Base-by-base conservation (phyloP, 768 basidiomycete species). In the Holtermanniella nyarrowii region DNA sequence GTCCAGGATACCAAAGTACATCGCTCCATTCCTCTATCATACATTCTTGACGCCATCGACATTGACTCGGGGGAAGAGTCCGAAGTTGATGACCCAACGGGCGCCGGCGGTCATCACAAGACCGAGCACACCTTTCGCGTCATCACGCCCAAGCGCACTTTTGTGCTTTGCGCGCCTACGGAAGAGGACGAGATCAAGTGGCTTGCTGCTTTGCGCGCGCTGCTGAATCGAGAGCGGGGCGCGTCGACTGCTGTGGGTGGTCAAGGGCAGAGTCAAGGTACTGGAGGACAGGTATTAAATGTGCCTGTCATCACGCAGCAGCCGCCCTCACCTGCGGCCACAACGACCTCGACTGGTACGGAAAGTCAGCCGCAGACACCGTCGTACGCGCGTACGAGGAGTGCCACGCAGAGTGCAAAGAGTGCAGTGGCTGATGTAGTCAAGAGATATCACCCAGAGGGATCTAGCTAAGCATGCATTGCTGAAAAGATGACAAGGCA, bases 111-210 rank as follows among this genome's bases (percentile, higher is more conserved):
- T 7, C 10, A 7, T 16, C 74, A 65, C 3, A 78, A 78, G 37
- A 77, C 77, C 39, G 74, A 73, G 26, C 69, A 77, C 67, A 87
- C 86, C 47, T 97, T 99, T 81, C 90, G 95, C 74, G 84, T 97
- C 50, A 84, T 97, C 59, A 95, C 90, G 31, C 90, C 93, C 49
- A 90, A 93, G 71, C 81, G 88, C 54, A 85, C 86, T 16, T 74
- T 89, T 53, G 71, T 93, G 48, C 76, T 97, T 22, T 95, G 90
- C 62, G 95, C 95, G 5, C 93, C 95, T 14, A 84, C 79, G 52
- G 95, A 99, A 71, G 95, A 96, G 62, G 93, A 97, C 61, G 95
- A 97, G 74, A 91, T 97, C 70, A 87, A 85, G 71, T 99, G 95
- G 95, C 76, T 99, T 44, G 89, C 90, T 46, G 89, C 93, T 10